A percentile compares a stretch with the other conserved stretches of the same genome.
Conservation (phyloP, 352 stramenopile genomes). For the Globisporangium viniferum region DNA sequence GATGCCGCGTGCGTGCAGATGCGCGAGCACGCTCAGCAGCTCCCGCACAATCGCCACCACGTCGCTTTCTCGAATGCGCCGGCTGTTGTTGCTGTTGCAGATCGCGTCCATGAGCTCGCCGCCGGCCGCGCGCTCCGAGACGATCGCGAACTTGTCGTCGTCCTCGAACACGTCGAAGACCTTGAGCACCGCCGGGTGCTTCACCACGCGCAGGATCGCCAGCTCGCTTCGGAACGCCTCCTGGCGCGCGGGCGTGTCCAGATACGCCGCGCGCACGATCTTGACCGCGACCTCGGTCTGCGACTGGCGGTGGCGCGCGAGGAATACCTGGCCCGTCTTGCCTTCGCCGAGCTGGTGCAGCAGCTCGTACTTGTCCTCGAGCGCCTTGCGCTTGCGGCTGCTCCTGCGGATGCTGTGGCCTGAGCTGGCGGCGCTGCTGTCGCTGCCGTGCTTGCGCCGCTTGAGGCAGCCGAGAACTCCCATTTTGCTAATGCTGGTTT, state of each 20-base stretch:
- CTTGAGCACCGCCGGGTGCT: slow-evolving; percentile 53
- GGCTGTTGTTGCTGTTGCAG: slow-evolving; percentile 10
- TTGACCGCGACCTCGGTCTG: slow-evolving; percentile 65
- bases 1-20: slow-evolving; percentile 69
- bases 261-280: slow-evolving; percentile 59
- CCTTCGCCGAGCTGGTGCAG: slow-evolving; percentile 69
- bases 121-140: slow-evolving; percentile 58
- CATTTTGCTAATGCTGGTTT: too few species aligned
- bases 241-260: slow-evolving; percentile 64
- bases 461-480: slow-evolving; percentile 34
- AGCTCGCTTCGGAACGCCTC: slow-evolving; percentile 65
- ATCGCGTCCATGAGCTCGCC: slow-evolving; percentile 69
- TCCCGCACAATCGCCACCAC: slow-evolving; percentile 62
- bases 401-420: slow-evolving; percentile 21
- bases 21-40: slow-evolving; percentile 60
- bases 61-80: slow-evolving; percentile 51
- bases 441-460: slow-evolving; percentile 5
- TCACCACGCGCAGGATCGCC: slow-evolving; percentile 49
- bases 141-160: slow-evolving; percentile 58
- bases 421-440: slow-evolving; percentile 8
- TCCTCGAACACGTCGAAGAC: slow-evolving; percentile 72
- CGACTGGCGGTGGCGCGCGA: slow-evolving; percentile 36
- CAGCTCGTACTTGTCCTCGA: slow-evolving; percentile 68
- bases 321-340: slow-evolving; percentile 74
- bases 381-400: slow-evolving; percentile 20